Evolutionary conservation across 208 protist species (phyloP).

Genomic region (Angomonas ambiguus): DNA sequence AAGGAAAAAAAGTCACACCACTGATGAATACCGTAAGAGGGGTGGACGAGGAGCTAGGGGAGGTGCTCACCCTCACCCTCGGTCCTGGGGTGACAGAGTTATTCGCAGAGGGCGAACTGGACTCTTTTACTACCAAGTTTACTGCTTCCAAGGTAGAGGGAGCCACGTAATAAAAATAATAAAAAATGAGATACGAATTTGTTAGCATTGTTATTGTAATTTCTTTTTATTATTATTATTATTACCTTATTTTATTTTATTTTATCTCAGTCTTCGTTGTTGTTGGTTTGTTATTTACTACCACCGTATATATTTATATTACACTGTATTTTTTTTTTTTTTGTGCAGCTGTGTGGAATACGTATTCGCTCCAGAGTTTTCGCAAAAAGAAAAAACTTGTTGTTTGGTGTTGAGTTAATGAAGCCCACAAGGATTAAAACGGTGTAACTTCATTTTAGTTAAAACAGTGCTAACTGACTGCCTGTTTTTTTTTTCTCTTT

Average conservation of each 20-base stretch:
- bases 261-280: background rate
- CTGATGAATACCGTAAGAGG: conserved; percentile 33
- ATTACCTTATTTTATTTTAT: conserved; percentile 1
- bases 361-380: background rate
- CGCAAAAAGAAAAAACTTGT: background rate
- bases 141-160: conserved; percentile 15
- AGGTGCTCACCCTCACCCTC: conserved; percentile 42
- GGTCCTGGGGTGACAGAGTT: conserved; percentile 45
- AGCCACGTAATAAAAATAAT: background rate
- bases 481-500: conserved; percentile 13
- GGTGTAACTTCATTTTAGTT: background rate
- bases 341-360: background rate
- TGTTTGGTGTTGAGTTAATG: no score
- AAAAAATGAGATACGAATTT: no score
- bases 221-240: conserved; percentile 1
- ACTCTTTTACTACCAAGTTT: conserved; percentile 66
- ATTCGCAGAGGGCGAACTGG: conserved; percentile 58
- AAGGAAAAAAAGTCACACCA: conserved; percentile 23
- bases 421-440: no score
- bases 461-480: background rate
- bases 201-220: background rate
- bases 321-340: conserved; percentile 5
- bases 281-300: background rate
- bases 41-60: conserved; percentile 37
- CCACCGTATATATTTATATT: background rate